Conservation (phyloP, 1,284 basidiomycete genomes). For the Ustilago loliicola region DNA sequence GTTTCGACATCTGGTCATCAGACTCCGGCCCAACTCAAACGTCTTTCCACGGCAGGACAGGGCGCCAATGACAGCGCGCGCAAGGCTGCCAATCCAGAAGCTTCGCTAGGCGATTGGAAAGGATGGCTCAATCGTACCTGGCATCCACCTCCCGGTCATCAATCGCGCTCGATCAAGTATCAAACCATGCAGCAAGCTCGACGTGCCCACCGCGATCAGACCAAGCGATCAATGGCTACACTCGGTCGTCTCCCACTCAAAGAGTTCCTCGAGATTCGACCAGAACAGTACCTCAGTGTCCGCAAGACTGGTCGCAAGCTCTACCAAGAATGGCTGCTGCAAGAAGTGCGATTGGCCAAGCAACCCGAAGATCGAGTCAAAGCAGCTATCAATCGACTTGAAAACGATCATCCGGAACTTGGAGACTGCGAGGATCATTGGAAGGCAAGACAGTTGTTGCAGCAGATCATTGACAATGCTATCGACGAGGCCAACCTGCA, state of each 20-base stretch:
- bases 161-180: conserved; percentile 46
- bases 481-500: conserved; percentile 61
- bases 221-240: conserved; percentile 56
- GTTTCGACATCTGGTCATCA: conserved; percentile 29
- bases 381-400: conserved; percentile 53
- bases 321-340: conserved; percentile 58
- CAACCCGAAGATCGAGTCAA: conserved; percentile 56
- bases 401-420: conserved; percentile 49
- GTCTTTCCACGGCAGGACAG: conserved; percentile 34
- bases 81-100: conserved; percentile 28
- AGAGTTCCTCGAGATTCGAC: conserved; percentile 57
- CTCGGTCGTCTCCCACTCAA: conserved; percentile 57
- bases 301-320: conserved; percentile 55
- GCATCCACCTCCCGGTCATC: conserved; percentile 38
- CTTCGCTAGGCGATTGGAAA: conserved; percentile 51
- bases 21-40: conserved; percentile 33
- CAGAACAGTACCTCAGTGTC: conserved; percentile 53
- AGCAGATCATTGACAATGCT: conserved; percentile 62
- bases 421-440: conserved; percentile 60
- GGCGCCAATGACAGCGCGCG: conserved; percentile 29
- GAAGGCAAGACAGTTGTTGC: conserved; percentile 57
- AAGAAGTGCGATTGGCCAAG: conserved; percentile 57
- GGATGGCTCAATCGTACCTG: conserved; percentile 49
- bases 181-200: conserved; percentile 53
- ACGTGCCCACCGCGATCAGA: conserved; percentile 46